These are phyloP conservation scores for Naganishia onofrii DNA, from an alignment of 768 basidiomycete species.

Conservation along the genomic window DNA sequence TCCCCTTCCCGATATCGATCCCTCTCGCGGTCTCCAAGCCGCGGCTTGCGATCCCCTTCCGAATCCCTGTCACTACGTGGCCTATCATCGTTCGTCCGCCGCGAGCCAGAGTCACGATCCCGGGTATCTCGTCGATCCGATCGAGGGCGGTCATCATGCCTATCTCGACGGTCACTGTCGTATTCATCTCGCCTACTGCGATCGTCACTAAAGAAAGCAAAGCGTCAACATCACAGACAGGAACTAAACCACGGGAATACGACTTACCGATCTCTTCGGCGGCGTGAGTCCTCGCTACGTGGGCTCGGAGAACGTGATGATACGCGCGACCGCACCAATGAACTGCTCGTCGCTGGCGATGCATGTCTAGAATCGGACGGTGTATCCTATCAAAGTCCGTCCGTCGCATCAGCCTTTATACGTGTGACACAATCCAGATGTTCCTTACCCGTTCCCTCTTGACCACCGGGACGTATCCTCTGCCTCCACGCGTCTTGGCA, in stretches of 20 bases:
- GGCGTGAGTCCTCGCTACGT: conserved; percentile 22
- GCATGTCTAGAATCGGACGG: conserved; percentile 16
- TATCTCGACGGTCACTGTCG: conserved; percentile 35
- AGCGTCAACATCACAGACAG: neutral
- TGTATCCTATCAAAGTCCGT: conserved; percentile 7
- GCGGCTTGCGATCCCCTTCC: conserved; percentile 37
- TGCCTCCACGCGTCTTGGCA: conserved; percentile 58
- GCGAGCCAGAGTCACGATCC: conserved; percentile 25
- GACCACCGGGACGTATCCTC: conserved; percentile 78
- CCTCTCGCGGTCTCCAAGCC: conserved; percentile 33
- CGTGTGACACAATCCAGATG: neutral
- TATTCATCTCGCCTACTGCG: conserved; percentile 29
- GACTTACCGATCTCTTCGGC: conserved; percentile 25
- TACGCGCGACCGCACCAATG: conserved; percentile 7
- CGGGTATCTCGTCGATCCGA: conserved; percentile 13
- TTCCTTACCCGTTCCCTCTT: conserved; percentile 62
- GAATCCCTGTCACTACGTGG: conserved; percentile 26
- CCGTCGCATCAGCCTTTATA: neutral
- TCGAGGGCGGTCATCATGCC: neutral
- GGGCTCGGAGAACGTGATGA: conserved; percentile 37
- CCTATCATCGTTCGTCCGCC: conserved; percentile 10
- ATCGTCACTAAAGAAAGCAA: conserved; percentile 29
- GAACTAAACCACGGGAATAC: too few species aligned
- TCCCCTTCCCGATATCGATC: conserved; percentile 28
- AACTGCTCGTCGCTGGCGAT: conserved; percentile 24